Evolutionary conservation across 2,329 filamentous ascomycete genomes (phyloP).

Genomic region (Huntiella abstrusa): DNA sequence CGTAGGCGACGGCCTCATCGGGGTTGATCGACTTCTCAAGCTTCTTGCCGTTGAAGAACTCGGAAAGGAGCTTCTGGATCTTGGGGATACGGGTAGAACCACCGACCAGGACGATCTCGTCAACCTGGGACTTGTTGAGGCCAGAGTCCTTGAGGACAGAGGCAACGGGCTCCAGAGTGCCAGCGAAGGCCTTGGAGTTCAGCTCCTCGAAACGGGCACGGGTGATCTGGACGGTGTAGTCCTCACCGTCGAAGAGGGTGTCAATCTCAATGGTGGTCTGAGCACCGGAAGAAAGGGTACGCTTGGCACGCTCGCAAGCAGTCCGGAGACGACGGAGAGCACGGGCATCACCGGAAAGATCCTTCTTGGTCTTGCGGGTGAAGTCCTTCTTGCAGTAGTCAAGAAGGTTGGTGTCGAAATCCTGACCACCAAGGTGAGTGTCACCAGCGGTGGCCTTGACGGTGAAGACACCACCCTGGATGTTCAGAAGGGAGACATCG

Average conservation of each 20-base stretch:
- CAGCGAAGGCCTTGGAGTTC: constrained; percentile 85
- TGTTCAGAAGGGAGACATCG: constrained; percentile 98
- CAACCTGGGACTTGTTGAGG: constrained; percentile 77
- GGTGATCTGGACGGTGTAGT: constrained; percentile 93
- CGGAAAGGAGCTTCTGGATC: constrained; percentile 97
- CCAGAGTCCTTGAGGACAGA: constrained; percentile 88
- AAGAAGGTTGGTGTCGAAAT: constrained; percentile 90
- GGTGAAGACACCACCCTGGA: constrained; percentile 98
- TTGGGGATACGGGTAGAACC: constrained; percentile 96
- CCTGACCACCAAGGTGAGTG: constrained; percentile 86
- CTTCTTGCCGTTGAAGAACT: constrained; percentile 99
- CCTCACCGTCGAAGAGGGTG: constrained; percentile 93
- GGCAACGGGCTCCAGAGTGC: constrained; percentile 85
- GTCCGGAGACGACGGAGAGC: constrained; percentile 91
- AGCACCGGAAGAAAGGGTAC: constrained; percentile 90
- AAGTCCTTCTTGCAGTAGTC: constrained; percentile 97
- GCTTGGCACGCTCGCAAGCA: constrained; percentile 98
- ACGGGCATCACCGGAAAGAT: constrained; percentile 67
- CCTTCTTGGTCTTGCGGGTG: constrained; percentile 59
- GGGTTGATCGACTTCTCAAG: constrained; percentile 99
- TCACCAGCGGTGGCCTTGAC: constrained; percentile 98
- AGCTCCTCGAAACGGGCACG: constrained; percentile 98
- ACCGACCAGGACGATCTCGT: constrained; percentile 98
- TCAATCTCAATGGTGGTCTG: constrained; percentile 98
- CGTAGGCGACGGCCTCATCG: constrained; percentile 96